A percentile compares a stretch with the other conserved stretches of the same genome.
Conservation (phyloP, 192 early-diverging fungal genomes). For the Chytriomyces sp. region DNA sequence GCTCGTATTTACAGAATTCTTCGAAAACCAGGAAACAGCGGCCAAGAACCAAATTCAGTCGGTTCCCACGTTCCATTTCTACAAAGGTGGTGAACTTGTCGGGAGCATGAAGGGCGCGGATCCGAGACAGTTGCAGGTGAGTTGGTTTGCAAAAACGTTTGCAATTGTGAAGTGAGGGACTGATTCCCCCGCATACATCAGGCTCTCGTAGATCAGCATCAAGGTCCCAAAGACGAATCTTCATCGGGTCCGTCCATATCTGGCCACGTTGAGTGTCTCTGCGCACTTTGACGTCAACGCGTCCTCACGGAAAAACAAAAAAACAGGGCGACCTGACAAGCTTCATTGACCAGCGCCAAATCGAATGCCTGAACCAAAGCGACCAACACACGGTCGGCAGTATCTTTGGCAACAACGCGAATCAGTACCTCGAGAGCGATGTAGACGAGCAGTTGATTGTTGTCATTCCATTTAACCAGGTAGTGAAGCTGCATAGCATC, state of each 20-base stretch:
- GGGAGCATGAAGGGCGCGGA: conserved; percentile 83
- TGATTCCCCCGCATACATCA: neutral
- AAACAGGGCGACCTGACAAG: conserved; percentile 46
- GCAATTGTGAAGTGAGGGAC: neutral
- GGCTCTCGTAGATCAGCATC: conserved; percentile 19
- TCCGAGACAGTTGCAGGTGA: conserved; percentile 59
- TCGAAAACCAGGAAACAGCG: conserved; percentile 37
- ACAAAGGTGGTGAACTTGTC: conserved; percentile 72
- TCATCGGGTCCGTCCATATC: neutral
- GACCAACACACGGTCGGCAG: conserved; percentile 74
- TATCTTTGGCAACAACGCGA: conserved; percentile 70
- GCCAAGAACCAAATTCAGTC: conserved; percentile 37
- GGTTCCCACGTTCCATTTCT: conserved; percentile 87
- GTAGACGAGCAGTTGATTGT: conserved; percentile 95
- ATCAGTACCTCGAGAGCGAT: conserved; percentile 81
- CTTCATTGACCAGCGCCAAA: conserved; percentile 44
- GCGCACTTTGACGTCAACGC: neutral
- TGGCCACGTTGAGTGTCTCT: neutral
- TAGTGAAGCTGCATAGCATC: too few species aligned
- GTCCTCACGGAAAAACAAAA: too few species aligned
- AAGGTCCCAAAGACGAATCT: conserved; percentile 14
- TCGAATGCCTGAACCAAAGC: conserved; percentile 81
- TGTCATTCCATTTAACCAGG: conserved; percentile 83
- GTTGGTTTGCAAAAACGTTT: conserved; percentile 49
- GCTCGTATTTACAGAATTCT: too few species aligned